Evolutionary conservation across 1,139 yeast genomes (phyloP).

Genomic region (Blastobotrys ciferrii): DNA sequence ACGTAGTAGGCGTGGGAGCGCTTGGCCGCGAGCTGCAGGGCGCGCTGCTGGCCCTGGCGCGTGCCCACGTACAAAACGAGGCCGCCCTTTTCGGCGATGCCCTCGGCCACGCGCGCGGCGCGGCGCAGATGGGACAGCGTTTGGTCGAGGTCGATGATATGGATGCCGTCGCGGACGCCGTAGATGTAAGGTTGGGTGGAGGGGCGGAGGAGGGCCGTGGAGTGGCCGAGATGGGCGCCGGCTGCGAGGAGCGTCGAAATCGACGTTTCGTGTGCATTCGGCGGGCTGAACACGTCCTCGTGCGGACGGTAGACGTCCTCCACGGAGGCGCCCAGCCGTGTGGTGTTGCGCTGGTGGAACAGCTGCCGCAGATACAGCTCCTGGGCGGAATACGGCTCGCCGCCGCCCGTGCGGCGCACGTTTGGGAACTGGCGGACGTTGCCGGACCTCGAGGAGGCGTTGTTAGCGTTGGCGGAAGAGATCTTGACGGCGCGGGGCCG

Average conservation of each 20-base stretch:
- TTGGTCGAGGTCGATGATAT: constrained; percentile 83
- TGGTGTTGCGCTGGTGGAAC: constrained; percentile 51
- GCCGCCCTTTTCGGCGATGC: constrained; percentile 83
- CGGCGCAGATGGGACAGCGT: constrained; percentile 73
- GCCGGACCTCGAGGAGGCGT: constrained; percentile 20
- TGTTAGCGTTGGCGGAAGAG: constrained; percentile 14
- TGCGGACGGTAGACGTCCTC: constrained; percentile 67
- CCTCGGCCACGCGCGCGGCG: constrained; percentile 77
- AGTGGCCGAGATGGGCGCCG: constrained; percentile 93
- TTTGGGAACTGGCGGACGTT: constrained; percentile 39
- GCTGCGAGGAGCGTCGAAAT: constrained; percentile 77
- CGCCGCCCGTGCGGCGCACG: constrained; percentile 36
- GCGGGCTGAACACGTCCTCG: constrained; percentile 61
- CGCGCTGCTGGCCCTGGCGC: constrained; percentile 68
- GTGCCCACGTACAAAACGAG: constrained; percentile 83
- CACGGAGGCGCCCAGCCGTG: constrained; percentile 64
- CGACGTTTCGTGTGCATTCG: constrained; percentile 54
- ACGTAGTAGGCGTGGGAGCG: constrained; percentile 80
- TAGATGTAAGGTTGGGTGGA: constrained; percentile 82
- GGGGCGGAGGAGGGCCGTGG: constrained; percentile 77
- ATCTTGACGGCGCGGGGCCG: constrained; percentile 16
- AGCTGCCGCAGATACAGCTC: constrained; percentile 75
- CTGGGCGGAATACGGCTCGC: constrained; percentile 63
- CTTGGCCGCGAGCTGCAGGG: constrained; percentile 76
- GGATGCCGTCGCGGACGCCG: constrained; percentile 86